Base-by-base conservation (phyloP, 495 filamentous ascomycete genomes). In the Aspergillus asperescens region DNA sequence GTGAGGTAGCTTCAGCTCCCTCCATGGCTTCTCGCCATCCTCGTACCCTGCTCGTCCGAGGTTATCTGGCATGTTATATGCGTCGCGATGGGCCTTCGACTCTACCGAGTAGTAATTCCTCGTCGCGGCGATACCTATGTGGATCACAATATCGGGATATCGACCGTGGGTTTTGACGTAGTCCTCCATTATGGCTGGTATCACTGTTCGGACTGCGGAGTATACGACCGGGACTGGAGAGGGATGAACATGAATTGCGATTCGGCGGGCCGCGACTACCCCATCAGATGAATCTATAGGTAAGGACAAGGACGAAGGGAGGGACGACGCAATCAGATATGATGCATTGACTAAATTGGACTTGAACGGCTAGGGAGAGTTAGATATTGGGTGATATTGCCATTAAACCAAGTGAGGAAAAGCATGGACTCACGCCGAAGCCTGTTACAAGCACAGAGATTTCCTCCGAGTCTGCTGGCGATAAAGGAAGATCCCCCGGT, bases 121-220 rank as follows among this genome's bases (percentile, higher is more conserved):
- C 24, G 84, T 83, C 0, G 86, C 79, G 0, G 89, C 88, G 73
- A 94, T 88, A 31, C 90, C 90, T 51, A 95, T 85, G 62, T 92
- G 88, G 5, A 95, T 66, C 10, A 84, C 75, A 18, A 85, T 65
- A 65, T 90, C 86, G 18, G 85, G 78, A 35, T 72, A 75, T 5
- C 71, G 69, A 15, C 66, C 67, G 37, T 77, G 66, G 0, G 55
- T 45, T n/a, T 65, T 61, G 16, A 61, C 62, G 47, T 65, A 70
- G 15, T 67, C 59, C 8, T 65, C 61, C 13, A 80, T 62, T 24
- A 90, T 75, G 12, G 53, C 56, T 1, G 90, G 89, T 9, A 91
- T 69, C 0, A 80, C 53, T 27, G 71, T 66, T 24, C 80, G 77
- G 0, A 92, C 82, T n/a, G 73, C 72, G 9, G 71, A 62, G 65